Conservation (phyloP, 208 protist species). For the Acanthamoeba royreba region DNA sequence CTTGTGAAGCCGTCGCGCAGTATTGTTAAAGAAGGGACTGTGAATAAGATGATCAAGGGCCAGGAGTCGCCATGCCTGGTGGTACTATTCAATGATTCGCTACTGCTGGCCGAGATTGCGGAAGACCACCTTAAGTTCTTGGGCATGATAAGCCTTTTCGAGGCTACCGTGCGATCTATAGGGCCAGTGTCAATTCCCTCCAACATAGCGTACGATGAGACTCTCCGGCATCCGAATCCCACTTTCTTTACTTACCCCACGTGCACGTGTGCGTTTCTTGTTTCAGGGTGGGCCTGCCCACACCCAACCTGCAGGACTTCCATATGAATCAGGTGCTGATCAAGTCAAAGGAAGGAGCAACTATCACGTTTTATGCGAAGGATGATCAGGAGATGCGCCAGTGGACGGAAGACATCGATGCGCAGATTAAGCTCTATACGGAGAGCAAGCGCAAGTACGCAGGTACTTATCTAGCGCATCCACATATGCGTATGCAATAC, state of each 20-base stretch:
- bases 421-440: background rate
- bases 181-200: background rate
- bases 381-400: background rate
- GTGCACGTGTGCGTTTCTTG: background rate
- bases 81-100: background rate
- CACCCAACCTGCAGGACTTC: background rate
- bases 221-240: no score
- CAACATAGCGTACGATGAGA: no score
- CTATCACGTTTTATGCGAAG: background rate
- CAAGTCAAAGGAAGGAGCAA: background rate
- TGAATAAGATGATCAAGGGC: background rate
- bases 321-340: background rate
- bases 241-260: background rate
- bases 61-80: background rate
- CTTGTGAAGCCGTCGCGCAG: background rate
- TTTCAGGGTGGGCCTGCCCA: background rate
- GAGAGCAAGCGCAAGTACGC: background rate
- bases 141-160: background rate
- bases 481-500: background rate
- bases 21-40: background rate
- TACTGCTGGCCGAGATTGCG: background rate
- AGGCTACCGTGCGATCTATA: background rate
- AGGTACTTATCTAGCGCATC: background rate
- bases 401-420: background rate
- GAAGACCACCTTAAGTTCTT: background rate